Conservation (phyloP, 1,139 yeast genomes). For the Candida sojae region DNA sequence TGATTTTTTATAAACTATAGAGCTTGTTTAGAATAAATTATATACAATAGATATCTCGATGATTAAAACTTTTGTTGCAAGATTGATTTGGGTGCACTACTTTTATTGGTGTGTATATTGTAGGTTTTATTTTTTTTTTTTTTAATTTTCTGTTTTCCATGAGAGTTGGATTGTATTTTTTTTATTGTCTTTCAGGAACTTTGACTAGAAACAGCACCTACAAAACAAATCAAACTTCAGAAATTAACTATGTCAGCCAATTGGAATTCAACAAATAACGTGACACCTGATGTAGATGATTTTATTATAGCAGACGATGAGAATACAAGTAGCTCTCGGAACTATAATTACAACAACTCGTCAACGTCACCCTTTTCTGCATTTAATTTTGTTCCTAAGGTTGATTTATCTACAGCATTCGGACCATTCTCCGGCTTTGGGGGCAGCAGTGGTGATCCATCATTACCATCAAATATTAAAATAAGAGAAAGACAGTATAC, state of each 20-base stretch:
- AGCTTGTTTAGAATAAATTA: neutral
- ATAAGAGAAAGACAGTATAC: slow-evolving; percentile 71
- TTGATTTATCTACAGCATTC: slow-evolving; percentile 42
- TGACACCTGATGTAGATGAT: slow-evolving; percentile 22
- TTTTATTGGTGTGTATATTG: neutral
- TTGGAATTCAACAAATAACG: slow-evolving; percentile 15
- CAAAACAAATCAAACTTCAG: neutral
- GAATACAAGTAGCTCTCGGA: slow-evolving; percentile 4
- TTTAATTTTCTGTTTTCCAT: neutral
- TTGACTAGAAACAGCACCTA: neutral
- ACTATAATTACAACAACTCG: slow-evolving; percentile 1
- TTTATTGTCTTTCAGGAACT: neutral
- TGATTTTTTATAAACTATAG: neutral
- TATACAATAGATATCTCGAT: too few relatives aligned
- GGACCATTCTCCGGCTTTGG: slow-evolving; percentile 30
- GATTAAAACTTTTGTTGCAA: too few relatives aligned
- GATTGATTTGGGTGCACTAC: too few relatives aligned
- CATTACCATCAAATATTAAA: slow-evolving; percentile 48
- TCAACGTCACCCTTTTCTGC: slow-evolving; percentile 9
- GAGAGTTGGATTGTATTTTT: neutral
- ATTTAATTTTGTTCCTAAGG: slow-evolving; percentile 32
- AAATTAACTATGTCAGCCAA: slow-evolving; percentile 9
- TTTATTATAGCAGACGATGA: slow-evolving; percentile 31
- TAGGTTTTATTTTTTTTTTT: neutral
- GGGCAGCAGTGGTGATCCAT: slow-evolving; percentile 21